These are phyloP conservation scores for Solanum gracilifrons DNA, from an alignment of 257 asterid species.

Conservation along the genomic window DNA sequence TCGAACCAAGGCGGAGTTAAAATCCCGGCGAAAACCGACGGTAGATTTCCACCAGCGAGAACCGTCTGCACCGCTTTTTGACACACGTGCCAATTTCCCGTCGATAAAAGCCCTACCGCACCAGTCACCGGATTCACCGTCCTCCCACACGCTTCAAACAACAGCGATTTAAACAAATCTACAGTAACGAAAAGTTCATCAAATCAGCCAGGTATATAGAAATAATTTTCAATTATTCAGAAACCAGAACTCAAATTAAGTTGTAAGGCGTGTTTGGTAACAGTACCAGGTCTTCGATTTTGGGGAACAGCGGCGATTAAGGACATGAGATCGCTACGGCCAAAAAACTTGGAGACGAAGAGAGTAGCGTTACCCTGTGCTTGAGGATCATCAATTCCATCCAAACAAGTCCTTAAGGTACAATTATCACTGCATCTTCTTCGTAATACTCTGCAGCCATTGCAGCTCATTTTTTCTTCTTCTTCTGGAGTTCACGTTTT, in stretches of 20 bases:
- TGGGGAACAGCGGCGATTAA: slow-evolving; percentile 60
- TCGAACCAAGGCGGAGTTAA: slow-evolving; percentile 1
- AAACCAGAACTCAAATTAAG: neutral
- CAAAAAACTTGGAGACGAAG: slow-evolving; percentile 86
- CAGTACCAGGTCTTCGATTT: slow-evolving; percentile 48
- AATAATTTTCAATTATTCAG: neutral
- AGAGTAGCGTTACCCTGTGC: slow-evolving; percentile 80
- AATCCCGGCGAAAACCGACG: slow-evolving; percentile 13
- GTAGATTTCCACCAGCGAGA: slow-evolving; percentile 47
- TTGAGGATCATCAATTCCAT: slow-evolving; percentile 48
- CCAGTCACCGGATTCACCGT: slow-evolving; percentile 84
- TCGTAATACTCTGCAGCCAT: slow-evolving; percentile 75
- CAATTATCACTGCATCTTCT: slow-evolving; percentile 68
- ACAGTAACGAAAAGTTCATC: slow-evolving; percentile 1
- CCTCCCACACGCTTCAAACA: slow-evolving; percentile 86
- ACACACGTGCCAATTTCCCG: slow-evolving; percentile 74
- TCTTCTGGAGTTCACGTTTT: neutral
- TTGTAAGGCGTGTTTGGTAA: neutral
- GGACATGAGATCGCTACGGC: slow-evolving; percentile 79
- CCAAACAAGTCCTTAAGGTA: slow-evolving; percentile 73
- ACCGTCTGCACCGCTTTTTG: slow-evolving; percentile 70
- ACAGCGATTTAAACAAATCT: slow-evolving; percentile 71
- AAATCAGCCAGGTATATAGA: neutral
- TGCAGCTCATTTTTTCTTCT: slow-evolving; percentile 66
- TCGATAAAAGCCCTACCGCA: slow-evolving; percentile 62